Evolutionary conservation across 192 early-diverging fungal genomes (phyloP), one percentile per base, ranked within the genome.

Genomic region (Coemansia sp.): DNA sequence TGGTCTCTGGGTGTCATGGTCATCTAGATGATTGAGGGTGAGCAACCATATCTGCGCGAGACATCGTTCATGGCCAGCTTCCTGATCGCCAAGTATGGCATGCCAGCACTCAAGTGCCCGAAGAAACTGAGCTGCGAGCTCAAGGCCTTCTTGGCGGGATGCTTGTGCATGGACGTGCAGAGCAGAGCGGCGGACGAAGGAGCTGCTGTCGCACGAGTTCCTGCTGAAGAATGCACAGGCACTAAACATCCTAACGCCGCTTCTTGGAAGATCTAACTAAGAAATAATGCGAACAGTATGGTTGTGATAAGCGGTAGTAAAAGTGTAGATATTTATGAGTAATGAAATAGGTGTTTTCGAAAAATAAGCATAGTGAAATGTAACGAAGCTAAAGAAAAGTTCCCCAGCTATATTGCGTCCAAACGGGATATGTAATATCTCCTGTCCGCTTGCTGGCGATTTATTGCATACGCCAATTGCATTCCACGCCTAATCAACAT

Each of bases 1-100:
- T 92, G 95, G 95, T 96, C 93, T 4, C 75, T 96, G 38, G 95
- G 95, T 52, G 96, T 97, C 68, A 97, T 96, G 94, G 93, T 91
- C 2, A 94, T 96, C 55, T 94, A 97, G 74, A 96, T 97, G 95
- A 87, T 97, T 59, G 95, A 97, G 75, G 90, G 91, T 57, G 95
- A 97, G 65, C 95, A 94, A 9, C 95, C 95, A 55, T 97, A 97
- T 62, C 72, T 97, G 63, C 89, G 96, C 61, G 95, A 97, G 78
- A 92, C 95, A 68, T 92, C 95, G 30, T 83, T 97, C 64, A 90
- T 92, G 77, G 95, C 95, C n/a, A 78, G 96, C 55, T 97, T 95
- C 53, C 77, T 97, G 60, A 96, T 97, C 79, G 95, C 94, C 7
- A 97, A 94, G 45, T 96, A 95, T 64, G 95, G 95, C 57, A 97